Evolutionary conservation across 352 stramenopile genomes (phyloP), one percentile per base, ranked within the genome.

Genomic region (Phytophthora citricola): DNA sequence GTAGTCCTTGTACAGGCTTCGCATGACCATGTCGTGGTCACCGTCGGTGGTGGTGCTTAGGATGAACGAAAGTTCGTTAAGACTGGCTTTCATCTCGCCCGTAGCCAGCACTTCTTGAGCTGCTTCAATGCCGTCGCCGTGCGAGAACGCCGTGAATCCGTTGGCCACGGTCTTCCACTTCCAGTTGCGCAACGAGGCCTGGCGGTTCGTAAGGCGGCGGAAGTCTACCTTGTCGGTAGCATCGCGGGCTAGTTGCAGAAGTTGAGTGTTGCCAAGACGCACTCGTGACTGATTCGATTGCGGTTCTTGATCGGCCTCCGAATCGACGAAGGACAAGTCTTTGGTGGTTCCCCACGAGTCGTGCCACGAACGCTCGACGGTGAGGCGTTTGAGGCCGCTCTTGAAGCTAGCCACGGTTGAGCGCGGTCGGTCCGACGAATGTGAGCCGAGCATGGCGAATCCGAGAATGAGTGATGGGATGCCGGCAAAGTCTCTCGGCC

Each of bases 1-100:
- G 66, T 83, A 87, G 27, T 75, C 63, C 47, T 81, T 79, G 58
- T 81, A 78, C 31, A 85, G 48, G 48, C 71, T 71, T 32, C 44
- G 39, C 78, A 85, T 83, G 20, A 75, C 58, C n/a, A 74, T 52
- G 14, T 73, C 56, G 52, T 82, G 81, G 27, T 66, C 52, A 2
- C 34, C 47, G 26, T 69, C 69, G 9, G 62, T 65, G 2, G 62
- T 69, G 2, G 76, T 68, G 49, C 65, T 73, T 5, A 87, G 52
- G 14, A 83, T 65, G 39, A 59, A 29, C 0, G 58, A 57, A 39
- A 83, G 55, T 48, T 87, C 78, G 17, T 71, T 69, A 14, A 85
- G 51, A 51, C 68, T 79, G 15, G 73, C 78, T 15, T 75, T 60
- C 55, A 85, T 72, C 51, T 67, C 63, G 1, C 65, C 71, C 1